Base-by-base conservation (phyloP, 2,329 filamentous ascomycete genomes). In the Claviceps citrina region DNA sequence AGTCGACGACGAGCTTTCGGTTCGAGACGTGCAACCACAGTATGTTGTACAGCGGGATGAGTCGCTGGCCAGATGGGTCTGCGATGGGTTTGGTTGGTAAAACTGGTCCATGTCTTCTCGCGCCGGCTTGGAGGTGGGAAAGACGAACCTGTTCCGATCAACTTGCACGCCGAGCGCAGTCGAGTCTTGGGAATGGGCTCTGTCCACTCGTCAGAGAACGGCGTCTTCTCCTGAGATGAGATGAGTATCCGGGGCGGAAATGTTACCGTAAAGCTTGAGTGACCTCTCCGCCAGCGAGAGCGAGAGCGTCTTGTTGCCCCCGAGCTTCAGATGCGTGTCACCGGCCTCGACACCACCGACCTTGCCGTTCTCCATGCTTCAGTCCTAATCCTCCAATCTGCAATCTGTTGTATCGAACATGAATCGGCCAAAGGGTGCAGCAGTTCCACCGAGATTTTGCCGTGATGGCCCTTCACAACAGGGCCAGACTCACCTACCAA, bases 31-130 rank as follows among this genome's bases (percentile, higher is more conserved):
- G 77, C 30, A 81, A 84, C 79, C 84, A 93, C 36, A 95, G 76
- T 45, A 95, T 64, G 55, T 93, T 82, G 63, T 84, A 87, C 45
- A 85, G 79, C 2, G 83, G 78, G 24, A 95, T 80, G 5, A 51
- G 51, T 18, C 56, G 47, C 9, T 49, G 53, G 7, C 47, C 41
- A 33, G 42, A 36, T n/a, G 45, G 43, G 38, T 48, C 56, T 59
- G 36, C 24, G 22, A 24, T 24, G 5, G 22, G 8, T 24, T 24
- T 24, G 22, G 22, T n/a, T n/a, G n/a, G n/a, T n/a, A n/a, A n/a
- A n/a, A n/a, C n/a, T n/a, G n/a, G n/a, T n/a, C n/a, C n/a, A n/a
- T n/a, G n/a, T n/a, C n/a, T n/a, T n/a, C n/a, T n/a, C n/a, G n/a
- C n/a, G n/a, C n/a, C n/a, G n/a, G n/a, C n/a, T n/a, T n/a, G n/a